Percentiles rank a stretch among this genome's conserved stretches.
phyloP scores from a whole-genome alignment of 225 moss, liverwort and hornwort genomes.

The Climacium dendroides region DNA sequence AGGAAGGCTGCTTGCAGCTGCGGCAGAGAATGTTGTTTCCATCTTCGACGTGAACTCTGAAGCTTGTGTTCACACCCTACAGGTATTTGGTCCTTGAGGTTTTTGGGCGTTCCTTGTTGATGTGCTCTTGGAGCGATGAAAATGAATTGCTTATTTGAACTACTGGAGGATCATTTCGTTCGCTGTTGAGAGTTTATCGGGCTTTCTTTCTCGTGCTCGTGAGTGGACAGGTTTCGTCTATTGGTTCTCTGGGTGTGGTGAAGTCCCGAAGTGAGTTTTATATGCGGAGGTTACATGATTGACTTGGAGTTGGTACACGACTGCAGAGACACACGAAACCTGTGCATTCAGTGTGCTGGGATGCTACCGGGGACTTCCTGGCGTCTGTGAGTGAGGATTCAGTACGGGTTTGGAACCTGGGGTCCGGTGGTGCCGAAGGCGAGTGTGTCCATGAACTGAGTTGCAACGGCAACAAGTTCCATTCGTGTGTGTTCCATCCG shows the following conservation, averaged over 20 bases:
- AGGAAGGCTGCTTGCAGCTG: conserved; percentile 87
- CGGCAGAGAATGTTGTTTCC: conserved; percentile 93
- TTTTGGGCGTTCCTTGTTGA: background rate
- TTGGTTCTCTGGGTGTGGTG: background rate
- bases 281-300: background rate
- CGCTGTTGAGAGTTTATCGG: background rate
- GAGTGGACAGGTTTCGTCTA: background rate
- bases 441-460: conserved; percentile 98
- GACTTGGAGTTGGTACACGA: background rate
- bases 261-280: background rate
- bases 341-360: conserved; percentile 99
- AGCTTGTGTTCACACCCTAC: conserved; percentile 71
- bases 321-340: conserved; percentile 97
- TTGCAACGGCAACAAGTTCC: conserved; percentile 98
- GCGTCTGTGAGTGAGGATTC: conserved; percentile 99
- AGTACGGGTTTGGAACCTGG: conserved; percentile 96
- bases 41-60: conserved; percentile 97
- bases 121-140: background rate
- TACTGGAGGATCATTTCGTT: background rate
- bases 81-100: conserved; percentile 22
- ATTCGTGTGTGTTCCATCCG: conserved; percentile 98
- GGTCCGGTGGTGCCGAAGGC: conserved; percentile 68
- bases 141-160: background rate
- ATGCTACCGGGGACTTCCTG: conserved; percentile 87
- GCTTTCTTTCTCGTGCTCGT: background rate